Evolutionary conservation across 805 yeast species (phyloP).

Genomic region (Candida manassasensis): DNA sequence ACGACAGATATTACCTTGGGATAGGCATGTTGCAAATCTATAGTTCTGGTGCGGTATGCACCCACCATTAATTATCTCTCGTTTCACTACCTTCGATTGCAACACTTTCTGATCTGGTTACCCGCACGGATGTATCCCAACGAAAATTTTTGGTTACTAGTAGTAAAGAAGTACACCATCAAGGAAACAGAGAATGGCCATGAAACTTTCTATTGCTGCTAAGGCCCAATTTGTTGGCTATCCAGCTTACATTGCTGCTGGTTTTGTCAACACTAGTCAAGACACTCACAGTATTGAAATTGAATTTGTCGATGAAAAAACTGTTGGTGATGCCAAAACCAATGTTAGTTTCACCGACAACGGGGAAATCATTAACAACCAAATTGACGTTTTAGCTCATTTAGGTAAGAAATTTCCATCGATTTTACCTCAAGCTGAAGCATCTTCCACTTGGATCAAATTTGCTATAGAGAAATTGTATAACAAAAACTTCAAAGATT

Average conservation of each 20-base stretch:
- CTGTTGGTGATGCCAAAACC: constrained; percentile 1
- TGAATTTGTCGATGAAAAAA: constrained; percentile 68
- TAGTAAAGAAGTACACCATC: no score
- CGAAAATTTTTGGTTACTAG: no score
- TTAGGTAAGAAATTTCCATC: constrained; percentile 53
- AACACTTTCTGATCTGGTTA: no score
- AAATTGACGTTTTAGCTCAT: constrained; percentile 42
- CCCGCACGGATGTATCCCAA: no score
- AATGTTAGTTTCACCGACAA: constrained; percentile 40
- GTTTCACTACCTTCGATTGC: no score
- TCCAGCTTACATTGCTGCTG: constrained; percentile 72
- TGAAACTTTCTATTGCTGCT: constrained; percentile 65
- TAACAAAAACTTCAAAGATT: constrained; percentile 83
- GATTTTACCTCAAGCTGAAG: constrained; percentile 30
- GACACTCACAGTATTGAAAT: constrained; percentile 49
- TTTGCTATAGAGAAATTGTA: constrained; percentile 65
- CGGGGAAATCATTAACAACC: constrained; percentile 36
- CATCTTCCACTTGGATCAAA: constrained; percentile 58
- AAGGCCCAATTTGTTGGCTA: constrained; percentile 84
- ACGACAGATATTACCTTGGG: no score
- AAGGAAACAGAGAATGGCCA: no score
- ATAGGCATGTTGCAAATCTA: no score
- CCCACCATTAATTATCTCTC: no score
- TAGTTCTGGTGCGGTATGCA: no score
- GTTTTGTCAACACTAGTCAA: constrained; percentile 53